A percentile compares a stretch with the other conserved stretches of the same genome.
phyloP scores from a whole-genome alignment of 371 early-diverging fungal species.

The Mucor plumbeus region DNA sequence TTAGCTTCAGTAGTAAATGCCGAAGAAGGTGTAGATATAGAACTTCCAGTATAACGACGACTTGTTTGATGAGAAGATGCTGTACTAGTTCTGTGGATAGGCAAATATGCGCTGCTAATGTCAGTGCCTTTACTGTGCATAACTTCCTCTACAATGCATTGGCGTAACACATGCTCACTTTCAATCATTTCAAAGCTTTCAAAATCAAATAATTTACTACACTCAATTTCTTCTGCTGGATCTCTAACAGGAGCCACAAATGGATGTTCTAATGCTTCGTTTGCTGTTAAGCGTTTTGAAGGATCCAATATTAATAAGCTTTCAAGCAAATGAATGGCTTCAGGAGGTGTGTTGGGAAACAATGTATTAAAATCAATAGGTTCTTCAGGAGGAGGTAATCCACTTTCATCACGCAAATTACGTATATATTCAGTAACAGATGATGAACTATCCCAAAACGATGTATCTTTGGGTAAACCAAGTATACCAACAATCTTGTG shows the following conservation, averaged over 20 bases:
- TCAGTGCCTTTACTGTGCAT: constrained; percentile 24
- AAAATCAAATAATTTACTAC: constrained; percentile 44
- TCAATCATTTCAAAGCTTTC: constrained; percentile 51
- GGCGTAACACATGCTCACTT: constrained; percentile 43
- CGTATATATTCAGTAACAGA: constrained; percentile 48
- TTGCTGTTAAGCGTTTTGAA: constrained; percentile 76
- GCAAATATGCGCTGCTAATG: background rate
- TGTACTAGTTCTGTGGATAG: constrained; percentile 3
- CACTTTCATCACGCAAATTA: constrained; percentile 57
- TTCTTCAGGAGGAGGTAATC: constrained; percentile 51
- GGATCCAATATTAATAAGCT: constrained; percentile 89
- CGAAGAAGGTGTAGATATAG: constrained; percentile 47
- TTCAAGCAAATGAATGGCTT: constrained; percentile 77
- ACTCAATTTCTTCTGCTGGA: constrained; percentile 49
- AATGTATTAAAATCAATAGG: constrained; percentile 44
- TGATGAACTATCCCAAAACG: constrained; percentile 50
- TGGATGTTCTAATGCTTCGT: constrained; percentile 79
- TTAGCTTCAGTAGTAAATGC: constrained; percentile 41
- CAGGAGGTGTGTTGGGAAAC: constrained; percentile 63
- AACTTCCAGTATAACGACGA: constrained; percentile 50
- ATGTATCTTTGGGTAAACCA: constrained; percentile 92
- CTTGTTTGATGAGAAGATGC: constrained; percentile 16
- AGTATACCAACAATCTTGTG: constrained; percentile 92
- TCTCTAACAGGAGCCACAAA: constrained; percentile 72
- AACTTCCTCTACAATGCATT: constrained; percentile 49